A percentile compares a stretch with the other conserved stretches of the same genome.
These are phyloP conservation scores for Paecilomyces fulvus DNA, from an alignment of 2,329 filamentous ascomycete species.

Conservation along the genomic window DNA sequence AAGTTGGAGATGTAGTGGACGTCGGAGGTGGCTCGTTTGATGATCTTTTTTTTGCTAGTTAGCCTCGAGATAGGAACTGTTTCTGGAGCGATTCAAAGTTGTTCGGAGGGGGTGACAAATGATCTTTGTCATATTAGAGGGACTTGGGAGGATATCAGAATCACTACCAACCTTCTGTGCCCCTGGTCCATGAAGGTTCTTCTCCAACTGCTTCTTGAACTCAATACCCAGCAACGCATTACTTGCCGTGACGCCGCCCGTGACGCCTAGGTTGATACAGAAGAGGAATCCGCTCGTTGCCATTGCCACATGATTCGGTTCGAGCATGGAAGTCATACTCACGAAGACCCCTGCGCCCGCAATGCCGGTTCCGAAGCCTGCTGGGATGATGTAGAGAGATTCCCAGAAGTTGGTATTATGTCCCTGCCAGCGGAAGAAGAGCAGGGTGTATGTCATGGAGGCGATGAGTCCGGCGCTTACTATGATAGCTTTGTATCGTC, in stretches of 20 bases:
- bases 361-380: conserved; percentile 46
- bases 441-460: conserved; percentile 43
- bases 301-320: conserved; percentile 40
- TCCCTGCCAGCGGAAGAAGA: conserved; percentile 52
- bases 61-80: too few relatives aligned
- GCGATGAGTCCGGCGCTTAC: conserved; percentile 44
- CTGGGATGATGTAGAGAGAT: conserved; percentile 52
- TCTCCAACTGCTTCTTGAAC: conserved; percentile 24
- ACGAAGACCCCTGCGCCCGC: conserved; percentile 42
- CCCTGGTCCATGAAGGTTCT: conserved; percentile 20
- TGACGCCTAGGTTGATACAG: conserved; percentile 34
- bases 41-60: conserved; percentile 24
- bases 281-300: conserved; percentile 43
- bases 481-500: conserved; percentile 50
- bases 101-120: too few relatives aligned
- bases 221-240: conserved; percentile 30
- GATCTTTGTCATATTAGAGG: too few relatives aligned
- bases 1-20: conserved; percentile 32
- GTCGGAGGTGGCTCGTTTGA: conserved; percentile 30
- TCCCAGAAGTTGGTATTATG: conserved; percentile 49
- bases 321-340: conserved; percentile 40
- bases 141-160: too few relatives aligned
- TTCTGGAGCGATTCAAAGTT: too few relatives aligned
- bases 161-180: conserved; percentile 12
- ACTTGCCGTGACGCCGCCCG: conserved; percentile 30